Evolutionary conservation across 2,329 filamentous ascomycete species (phyloP), one percentile per base, ranked within the genome.

Genomic region (Raffaelea deltoideospora): DNA sequence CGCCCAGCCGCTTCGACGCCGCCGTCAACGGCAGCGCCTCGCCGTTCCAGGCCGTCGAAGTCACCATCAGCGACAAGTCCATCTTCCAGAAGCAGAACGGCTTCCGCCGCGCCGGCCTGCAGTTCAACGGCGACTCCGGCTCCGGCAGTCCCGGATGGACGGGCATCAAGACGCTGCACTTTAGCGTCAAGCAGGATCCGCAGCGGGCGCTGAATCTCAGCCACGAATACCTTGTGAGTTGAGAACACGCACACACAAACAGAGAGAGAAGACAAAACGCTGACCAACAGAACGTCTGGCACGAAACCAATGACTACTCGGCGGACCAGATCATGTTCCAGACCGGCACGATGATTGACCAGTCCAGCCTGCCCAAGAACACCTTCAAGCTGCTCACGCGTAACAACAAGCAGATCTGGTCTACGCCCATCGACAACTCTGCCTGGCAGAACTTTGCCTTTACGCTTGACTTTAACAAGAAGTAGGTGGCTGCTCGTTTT

Each of bases 381-480:
- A 58, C 53, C n/a, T 61, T 54, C 49, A 61, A 62, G 50, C 45
- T 62, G 28, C 48, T 61, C 15, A 51, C 59, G 47, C 53, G 59
- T 1, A 43, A 54, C 37, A 58, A 56, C 48, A 49, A 48, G 32
- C 47, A 56, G 47, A 48, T 63, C 28, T 63, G 57, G 56, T 56
- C 53, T 20, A 58, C 55, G 11, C 50, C 55, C 5, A 52, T 72
- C 31, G 59, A 64, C 29, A 46, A 51, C 21, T 55, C 51, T 24
- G 57, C 58, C 15, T 76, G 70, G 70, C 70, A 76, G 50, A 76
- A 76, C 53, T 76, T 75, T 56, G 72, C 67, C 17, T 46, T 73
- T 27, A 67, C 61, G 10, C 51, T 74, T 15, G 64, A 76, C 48
- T 75, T 68, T 44, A 50, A 50, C 29, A 58, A 64, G 45, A 73